phyloP scores from a whole-genome alignment of 441 rosid genomes.

The Hura crepitans region DNA sequence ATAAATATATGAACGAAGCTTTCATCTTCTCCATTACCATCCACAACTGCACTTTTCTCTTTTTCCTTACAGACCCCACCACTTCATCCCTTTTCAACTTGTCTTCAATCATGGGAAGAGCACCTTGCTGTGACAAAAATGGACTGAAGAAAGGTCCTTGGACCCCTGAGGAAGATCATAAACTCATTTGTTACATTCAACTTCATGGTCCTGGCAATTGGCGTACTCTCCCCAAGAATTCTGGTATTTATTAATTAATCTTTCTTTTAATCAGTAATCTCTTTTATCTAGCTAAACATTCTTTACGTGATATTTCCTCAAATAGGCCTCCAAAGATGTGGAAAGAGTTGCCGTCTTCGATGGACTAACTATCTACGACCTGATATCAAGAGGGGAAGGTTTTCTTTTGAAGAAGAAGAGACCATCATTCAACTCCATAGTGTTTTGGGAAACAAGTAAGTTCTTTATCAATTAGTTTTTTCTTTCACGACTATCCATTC shows the following conservation, averaged over 20 bases:
- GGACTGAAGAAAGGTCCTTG: slow-evolving; percentile 94
- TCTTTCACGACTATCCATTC: too few species aligned
- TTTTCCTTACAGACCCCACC: neutral
- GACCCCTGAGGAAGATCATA: slow-evolving; percentile 84
- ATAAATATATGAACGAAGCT: slow-evolving; percentile 24
- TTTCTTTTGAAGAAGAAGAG: slow-evolving; percentile 45
- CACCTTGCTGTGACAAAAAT: slow-evolving; percentile 89
- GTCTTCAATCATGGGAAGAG: slow-evolving; percentile 59
- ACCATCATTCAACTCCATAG: slow-evolving; percentile 43
- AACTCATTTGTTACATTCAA: slow-evolving; percentile 61
- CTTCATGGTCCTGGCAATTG: slow-evolving; percentile 76
- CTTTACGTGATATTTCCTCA: neutral
- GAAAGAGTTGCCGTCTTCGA: slow-evolving; percentile 58
- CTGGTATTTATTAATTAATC: slow-evolving; percentile 42
- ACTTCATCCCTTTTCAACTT: neutral
- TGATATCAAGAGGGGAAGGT: slow-evolving; percentile 48
- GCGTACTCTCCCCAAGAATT: slow-evolving; percentile 81
- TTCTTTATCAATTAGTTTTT: neutral
- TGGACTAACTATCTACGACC: slow-evolving; percentile 61
- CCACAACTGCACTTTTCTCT: slow-evolving; percentile 20
- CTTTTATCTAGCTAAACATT: too few species aligned
- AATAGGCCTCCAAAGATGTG: slow-evolving; percentile 48
- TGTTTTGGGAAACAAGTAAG: slow-evolving; percentile 50
- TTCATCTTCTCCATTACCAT: slow-evolving; percentile 13
- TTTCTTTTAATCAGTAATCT: neutral